These are phyloP conservation scores for Lasiosphaeris hirsuta DNA, from an alignment of 495 filamentous ascomycete species.

Conservation along the genomic window DNA sequence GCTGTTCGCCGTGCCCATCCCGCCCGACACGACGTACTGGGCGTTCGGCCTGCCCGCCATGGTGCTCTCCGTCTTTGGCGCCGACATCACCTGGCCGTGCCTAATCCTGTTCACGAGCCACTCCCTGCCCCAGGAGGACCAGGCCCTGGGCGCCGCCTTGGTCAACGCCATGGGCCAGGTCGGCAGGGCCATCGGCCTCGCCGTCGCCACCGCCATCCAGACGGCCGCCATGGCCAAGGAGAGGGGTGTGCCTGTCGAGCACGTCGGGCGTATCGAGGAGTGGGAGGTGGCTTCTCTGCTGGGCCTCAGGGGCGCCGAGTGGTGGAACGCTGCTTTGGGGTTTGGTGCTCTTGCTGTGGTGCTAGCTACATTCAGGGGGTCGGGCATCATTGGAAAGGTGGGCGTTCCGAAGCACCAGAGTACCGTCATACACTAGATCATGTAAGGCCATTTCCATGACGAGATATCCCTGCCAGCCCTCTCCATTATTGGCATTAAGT, in stretches of 20 bases:
- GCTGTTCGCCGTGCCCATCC: constrained; percentile 56
- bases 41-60: constrained; percentile 59
- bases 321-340: constrained; percentile 49
- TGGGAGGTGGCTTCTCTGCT: constrained; percentile 44
- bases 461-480: too few relatives aligned
- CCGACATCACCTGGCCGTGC: constrained; percentile 57
- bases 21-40: constrained; percentile 53
- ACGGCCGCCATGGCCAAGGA: constrained; percentile 48
- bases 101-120: constrained; percentile 58
- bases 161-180: constrained; percentile 59
- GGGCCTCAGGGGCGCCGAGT: constrained; percentile 52
- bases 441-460: too few relatives aligned
- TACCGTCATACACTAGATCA: too few relatives aligned
- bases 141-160: constrained; percentile 57
- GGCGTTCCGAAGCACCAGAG: too few relatives aligned
- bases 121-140: constrained; percentile 55
- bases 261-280: constrained; percentile 30
- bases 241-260: constrained; percentile 37
- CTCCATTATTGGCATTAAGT: too few relatives aligned
- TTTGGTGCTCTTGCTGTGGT: constrained; percentile 37
- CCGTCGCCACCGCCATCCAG: constrained; percentile 56
- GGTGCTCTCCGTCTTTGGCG: constrained; percentile 54
- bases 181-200: constrained; percentile 55
- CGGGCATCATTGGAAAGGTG: constrained; percentile 44
- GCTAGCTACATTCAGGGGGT: constrained; percentile 39